Evolutionary conservation across 306 rosid genomes (phyloP).

Genomic region (Dryas alaskensis): DNA sequence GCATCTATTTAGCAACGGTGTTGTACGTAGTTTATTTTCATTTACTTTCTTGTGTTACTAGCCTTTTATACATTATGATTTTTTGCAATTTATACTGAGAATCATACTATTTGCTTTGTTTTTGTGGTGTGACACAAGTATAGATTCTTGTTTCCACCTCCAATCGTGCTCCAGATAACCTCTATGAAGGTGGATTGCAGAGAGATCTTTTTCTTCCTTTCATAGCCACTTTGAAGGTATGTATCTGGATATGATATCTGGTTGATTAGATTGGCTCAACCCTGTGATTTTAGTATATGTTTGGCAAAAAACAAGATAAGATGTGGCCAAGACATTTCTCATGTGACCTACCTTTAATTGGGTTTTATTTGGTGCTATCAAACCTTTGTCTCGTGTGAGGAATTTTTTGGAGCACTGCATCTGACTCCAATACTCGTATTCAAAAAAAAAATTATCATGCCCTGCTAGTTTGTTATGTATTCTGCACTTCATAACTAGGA

Average conservation of each 20-base stretch:
- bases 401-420: conserved; percentile 17
- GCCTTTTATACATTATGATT: conserved; percentile 14
- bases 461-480: neutral
- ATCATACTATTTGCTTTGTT: conserved; percentile 16
- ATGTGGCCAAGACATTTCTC: conserved; percentile 4
- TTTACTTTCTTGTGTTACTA: conserved; percentile 8
- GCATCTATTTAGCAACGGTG: conserved; percentile 76
- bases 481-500: conserved; percentile 24
- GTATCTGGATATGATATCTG: conserved; percentile 17
- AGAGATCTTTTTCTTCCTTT: conserved; percentile 94
- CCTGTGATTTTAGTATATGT: conserved; percentile 14
- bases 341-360: conserved; percentile 14
- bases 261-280: conserved; percentile 16
- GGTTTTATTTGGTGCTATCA: conserved; percentile 12
- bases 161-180: conserved; percentile 90
- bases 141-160: conserved; percentile 94
- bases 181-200: conserved; percentile 95
- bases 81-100: conserved; percentile 17
- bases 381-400: conserved; percentile 9
- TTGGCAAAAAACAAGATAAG: conserved; percentile 1
- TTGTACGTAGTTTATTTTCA: conserved; percentile 52
- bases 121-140: conserved; percentile 40
- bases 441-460: neutral
- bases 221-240: conserved; percentile 80
- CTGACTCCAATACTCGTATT: conserved; percentile 5